Evolutionary conservation across 306 rosid species (phyloP), one percentile per base, ranked within the genome.

Genomic region (Lathyrus aphaca): DNA sequence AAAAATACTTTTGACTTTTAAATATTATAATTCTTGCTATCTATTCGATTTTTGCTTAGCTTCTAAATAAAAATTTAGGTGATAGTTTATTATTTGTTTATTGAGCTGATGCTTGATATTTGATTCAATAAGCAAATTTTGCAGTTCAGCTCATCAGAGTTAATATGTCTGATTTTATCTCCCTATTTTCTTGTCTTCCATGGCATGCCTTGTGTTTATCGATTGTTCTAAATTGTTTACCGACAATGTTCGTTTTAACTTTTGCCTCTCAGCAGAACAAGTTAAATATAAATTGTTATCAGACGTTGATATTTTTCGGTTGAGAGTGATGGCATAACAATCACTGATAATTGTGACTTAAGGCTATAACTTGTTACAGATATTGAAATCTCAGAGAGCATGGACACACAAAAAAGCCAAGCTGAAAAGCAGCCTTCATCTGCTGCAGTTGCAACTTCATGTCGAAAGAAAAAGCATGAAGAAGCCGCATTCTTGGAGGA

Each of bases 401-500:
- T 94, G 97, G 89, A 81, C 77, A 61, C 84, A 18, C 81, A 74
- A 32, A 75, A 85, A 50, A 78, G 55, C 57, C 82, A 82, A 59
- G 72, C 59, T 27, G 89, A 84, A 49, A 83, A 67, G 11, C 83
- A 38, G 40, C 27, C 85, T 49, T 69, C 85, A 50, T 72, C 87
- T 8, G 75, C 57, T 59, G 70, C 87, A 19, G 32, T 74, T 35
- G 64, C 66, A 8, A 35, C 89, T 46, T 87, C 96, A 11, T 94
- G 97, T 66, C 83, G 91, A 66, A 94, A 79, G 84, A 94, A 88
- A 86, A 94, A 90, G 83, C 80, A 13, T 0, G 89, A 90, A 30
- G 85, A 94, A 61, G 97, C 88, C 60, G 64, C 84, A 53, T 88
- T 94, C 78, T 70, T 94, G 85, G 91, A 90, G 67, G 97, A 94